Evolutionary conservation across 2,329 filamentous ascomycete species (phyloP).

Genomic region (Pseudogymnoascus sp.): DNA sequence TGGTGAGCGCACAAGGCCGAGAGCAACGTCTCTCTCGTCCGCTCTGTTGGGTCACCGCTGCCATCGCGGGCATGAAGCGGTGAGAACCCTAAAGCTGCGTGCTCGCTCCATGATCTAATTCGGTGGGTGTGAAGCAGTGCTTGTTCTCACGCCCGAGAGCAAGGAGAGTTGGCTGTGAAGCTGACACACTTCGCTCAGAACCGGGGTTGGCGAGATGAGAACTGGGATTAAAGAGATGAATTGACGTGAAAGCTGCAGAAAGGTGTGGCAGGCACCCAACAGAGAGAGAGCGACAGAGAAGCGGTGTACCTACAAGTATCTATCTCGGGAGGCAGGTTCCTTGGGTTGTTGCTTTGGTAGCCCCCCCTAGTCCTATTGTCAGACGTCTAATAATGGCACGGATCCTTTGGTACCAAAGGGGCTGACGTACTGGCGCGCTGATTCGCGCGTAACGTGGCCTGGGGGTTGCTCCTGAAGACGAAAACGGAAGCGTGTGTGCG

Average conservation of each 20-base stretch:
- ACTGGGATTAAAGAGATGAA: not conserved
- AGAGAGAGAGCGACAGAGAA: not conserved
- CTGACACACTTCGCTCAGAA: not conserved
- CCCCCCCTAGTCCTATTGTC: not conserved
- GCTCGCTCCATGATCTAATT: not conserved
- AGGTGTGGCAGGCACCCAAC: not conserved
- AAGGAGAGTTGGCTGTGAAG: not conserved
- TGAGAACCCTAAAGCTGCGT: not conserved
- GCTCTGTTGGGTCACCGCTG: not conserved
- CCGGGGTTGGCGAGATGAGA: not conserved
- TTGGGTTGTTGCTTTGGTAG: not conserved
- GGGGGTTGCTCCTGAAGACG: not conserved
- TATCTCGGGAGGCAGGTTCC: not conserved
- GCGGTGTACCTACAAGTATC: not conserved
- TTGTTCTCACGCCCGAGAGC: not conserved
- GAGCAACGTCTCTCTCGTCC: not conserved
- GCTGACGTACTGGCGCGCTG: not conserved
- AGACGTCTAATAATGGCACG: conserved; percentile 1
- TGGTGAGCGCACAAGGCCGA: not conserved
- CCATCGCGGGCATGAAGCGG: not conserved
- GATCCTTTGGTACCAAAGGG: not conserved
- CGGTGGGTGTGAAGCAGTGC: not conserved
- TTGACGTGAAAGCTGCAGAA: not conserved
- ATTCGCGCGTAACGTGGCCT: not conserved
- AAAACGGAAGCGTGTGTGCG: not conserved